Percentiles rank a stretch among this genome's conserved stretches.
These are phyloP conservation scores for Saccharomycopsis fodiens DNA, from an alignment of 805 yeast genomes.

Conservation along the genomic window DNA sequence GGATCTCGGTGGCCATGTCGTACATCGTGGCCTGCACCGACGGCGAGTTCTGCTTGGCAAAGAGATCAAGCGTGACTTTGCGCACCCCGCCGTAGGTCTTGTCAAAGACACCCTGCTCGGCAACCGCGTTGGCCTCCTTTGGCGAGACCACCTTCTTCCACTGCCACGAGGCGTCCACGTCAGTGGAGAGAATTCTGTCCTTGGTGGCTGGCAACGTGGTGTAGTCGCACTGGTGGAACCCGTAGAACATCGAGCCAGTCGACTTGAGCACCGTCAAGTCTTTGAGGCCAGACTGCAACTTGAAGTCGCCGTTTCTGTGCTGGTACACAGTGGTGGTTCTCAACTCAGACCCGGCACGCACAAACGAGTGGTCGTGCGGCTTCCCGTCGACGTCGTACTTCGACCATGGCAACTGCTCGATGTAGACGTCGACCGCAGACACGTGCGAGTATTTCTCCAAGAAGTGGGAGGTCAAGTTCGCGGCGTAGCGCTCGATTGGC, in stretches of 20 bases:
- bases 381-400: constrained; percentile 69
- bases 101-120: constrained; percentile 47
- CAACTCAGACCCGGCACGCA: constrained; percentile 77
- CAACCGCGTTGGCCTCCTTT: constrained; percentile 38
- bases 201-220: constrained; percentile 78
- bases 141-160: constrained; percentile 48
- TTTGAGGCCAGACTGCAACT: constrained; percentile 60
- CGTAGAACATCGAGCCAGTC: constrained; percentile 89
- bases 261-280: constrained; percentile 81
- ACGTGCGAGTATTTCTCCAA: constrained; percentile 70
- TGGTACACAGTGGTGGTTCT: constrained; percentile 52
- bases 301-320: constrained; percentile 43
- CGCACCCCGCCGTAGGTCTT: constrained; percentile 54
- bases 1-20: constrained; percentile 75
- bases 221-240: constrained; percentile 78
- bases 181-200: constrained; percentile 85
- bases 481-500: constrained; percentile 89
- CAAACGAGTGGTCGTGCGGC: constrained; percentile 75
- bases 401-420: constrained; percentile 74
- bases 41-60: constrained; percentile 84
- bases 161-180: constrained; percentile 66
- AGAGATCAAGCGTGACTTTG: constrained; percentile 60
- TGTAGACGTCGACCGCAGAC: constrained; percentile 56
- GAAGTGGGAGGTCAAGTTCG: constrained; percentile 76
- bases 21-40: constrained; percentile 96